phyloP scores from a whole-genome alignment of 305 asterid genomes.

The Lippia alba region DNA sequence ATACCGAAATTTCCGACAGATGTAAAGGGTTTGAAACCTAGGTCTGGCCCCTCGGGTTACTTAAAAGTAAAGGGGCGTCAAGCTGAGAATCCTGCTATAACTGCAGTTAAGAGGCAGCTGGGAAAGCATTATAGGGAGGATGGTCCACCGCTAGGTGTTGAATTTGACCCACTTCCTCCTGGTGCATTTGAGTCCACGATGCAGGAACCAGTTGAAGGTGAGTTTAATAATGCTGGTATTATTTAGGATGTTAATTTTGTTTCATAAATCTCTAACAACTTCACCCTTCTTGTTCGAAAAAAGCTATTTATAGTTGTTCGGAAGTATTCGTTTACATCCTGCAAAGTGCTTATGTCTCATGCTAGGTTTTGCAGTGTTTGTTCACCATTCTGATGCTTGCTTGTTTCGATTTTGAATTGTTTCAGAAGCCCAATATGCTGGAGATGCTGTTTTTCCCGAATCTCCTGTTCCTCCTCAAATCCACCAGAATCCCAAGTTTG shows the following conservation, averaged over 20 bases:
- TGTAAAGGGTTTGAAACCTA: slow-evolving; percentile 45
- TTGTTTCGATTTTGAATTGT: slow-evolving; percentile 32
- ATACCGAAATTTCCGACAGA: slow-evolving; percentile 44
- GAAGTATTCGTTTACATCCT: too few relatives aligned
- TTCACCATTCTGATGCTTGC: slow-evolving; percentile 29
- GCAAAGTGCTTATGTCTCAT: too few relatives aligned
- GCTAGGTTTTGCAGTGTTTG: slow-evolving; percentile 19
- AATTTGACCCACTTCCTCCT: slow-evolving; percentile 87
- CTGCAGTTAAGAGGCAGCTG: slow-evolving; percentile 85
- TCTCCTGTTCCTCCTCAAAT: slow-evolving; percentile 50
- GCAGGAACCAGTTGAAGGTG: slow-evolving; percentile 59
- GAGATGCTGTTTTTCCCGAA: slow-evolving; percentile 51
- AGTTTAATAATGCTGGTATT: slow-evolving; percentile 28
- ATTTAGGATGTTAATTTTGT: not conserved
- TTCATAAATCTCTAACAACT: slow-evolving; percentile 9
- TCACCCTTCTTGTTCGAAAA: slow-evolving; percentile 16
- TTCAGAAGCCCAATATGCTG: slow-evolving; percentile 48
- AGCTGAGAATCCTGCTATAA: slow-evolving; percentile 74
- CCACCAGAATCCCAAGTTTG: slow-evolving; percentile 51
- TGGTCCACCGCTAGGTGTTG: slow-evolving; percentile 93
- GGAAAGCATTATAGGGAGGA: slow-evolving; percentile 75
- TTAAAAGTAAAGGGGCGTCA: slow-evolving; percentile 73
- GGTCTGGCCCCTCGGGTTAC: slow-evolving; percentile 82
- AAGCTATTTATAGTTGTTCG: too few relatives aligned
- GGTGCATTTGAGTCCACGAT: slow-evolving; percentile 71